Evolutionary conservation across 2,329 filamentous ascomycete genomes (phyloP).

Genomic region (Ceratocystis destructans): DNA sequence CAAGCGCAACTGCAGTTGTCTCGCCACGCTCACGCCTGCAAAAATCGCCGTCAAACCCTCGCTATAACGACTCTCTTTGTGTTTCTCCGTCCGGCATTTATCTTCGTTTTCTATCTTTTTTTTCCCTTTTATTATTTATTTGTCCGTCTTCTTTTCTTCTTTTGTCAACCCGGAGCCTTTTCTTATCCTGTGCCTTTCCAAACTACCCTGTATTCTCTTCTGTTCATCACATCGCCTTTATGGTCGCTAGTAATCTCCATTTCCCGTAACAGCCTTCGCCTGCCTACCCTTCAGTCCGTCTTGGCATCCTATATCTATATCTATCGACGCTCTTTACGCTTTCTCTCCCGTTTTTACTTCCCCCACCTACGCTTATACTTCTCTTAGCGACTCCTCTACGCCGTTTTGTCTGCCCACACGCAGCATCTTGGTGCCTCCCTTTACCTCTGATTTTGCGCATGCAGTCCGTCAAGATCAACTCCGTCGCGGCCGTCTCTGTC

Average conservation of each 20-base stretch:
- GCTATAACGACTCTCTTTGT: neutral
- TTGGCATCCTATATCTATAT: neutral
- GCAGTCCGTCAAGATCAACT: neutral
- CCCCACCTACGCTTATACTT: neutral
- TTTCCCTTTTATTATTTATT: too few relatives aligned
- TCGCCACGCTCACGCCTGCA: neutral
- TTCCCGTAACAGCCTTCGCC: neutral
- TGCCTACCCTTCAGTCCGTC: neutral
- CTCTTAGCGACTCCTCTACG: neutral
- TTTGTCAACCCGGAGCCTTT: neutral
- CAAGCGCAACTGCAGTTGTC: neutral
- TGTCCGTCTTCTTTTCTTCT: neutral
- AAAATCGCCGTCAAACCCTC: neutral
- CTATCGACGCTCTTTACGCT: neutral
- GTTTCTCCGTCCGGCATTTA: neutral
- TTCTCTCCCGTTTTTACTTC: neutral
- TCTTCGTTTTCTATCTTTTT: neutral
- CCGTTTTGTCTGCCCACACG: neutral
- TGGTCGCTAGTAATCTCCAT: neutral
- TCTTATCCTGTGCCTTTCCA: neutral
- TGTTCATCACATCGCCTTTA: neutral
- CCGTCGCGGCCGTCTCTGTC: neutral
- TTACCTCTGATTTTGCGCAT: slow-evolving; percentile 3
- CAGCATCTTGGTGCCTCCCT: neutral
- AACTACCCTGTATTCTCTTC: neutral